phyloP scores from a whole-genome alignment of 306 rosid species.

The Pyrus bretschneideri region DNA sequence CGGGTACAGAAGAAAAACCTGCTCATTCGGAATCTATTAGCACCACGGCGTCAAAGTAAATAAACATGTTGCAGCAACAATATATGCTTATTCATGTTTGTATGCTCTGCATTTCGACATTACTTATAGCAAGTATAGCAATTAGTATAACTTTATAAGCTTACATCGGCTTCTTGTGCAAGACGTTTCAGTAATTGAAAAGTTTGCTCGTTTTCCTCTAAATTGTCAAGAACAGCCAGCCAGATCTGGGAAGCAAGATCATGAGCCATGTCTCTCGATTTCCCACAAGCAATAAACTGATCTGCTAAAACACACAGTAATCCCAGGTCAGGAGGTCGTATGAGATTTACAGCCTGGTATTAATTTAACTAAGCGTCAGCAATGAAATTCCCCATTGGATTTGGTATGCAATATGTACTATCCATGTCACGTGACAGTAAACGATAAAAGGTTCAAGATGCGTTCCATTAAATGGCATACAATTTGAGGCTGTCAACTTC shows the following conservation, averaged over 20 bases:
- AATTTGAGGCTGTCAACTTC: background rate
- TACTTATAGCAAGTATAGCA: background rate
- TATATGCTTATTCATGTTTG: background rate
- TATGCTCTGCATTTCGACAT: background rate
- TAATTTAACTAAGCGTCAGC: background rate
- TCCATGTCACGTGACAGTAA: background rate
- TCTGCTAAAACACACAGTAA: constrained; percentile 33
- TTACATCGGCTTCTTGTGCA: constrained; percentile 70
- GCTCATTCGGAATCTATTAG: constrained; percentile 7
- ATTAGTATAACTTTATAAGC: constrained; percentile 3
- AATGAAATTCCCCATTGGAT: background rate
- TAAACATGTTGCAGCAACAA: background rate
- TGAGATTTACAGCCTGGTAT: background rate
- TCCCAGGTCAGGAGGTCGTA: background rate
- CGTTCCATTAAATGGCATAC: background rate
- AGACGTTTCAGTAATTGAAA: constrained; percentile 60
- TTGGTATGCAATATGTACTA: background rate
- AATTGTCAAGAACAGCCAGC: constrained; percentile 67
- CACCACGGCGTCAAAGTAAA: background rate
- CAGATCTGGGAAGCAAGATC: constrained; percentile 65
- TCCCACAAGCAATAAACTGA: constrained; percentile 73
- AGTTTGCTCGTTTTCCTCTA: constrained; percentile 54
- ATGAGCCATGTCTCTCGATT: constrained; percentile 61
- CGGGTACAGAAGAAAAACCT: constrained; percentile 79
- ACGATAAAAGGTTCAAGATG: background rate